phyloP scores from a whole-genome alignment of 768 basidiomycete genomes.

The Lyophyllum semitale region DNA sequence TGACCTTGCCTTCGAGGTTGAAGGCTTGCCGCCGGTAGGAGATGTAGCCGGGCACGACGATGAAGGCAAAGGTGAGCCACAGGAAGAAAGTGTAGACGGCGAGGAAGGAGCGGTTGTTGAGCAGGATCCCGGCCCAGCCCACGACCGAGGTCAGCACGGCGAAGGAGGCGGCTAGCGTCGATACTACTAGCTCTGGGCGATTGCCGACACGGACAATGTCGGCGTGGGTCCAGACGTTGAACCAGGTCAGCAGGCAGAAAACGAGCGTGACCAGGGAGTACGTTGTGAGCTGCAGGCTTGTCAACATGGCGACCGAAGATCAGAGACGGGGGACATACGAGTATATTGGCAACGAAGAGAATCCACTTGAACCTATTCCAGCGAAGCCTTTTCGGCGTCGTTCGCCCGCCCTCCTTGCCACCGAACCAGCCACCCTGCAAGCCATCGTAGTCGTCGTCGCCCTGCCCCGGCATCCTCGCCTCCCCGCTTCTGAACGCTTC shows the following conservation, averaged over 20 bases:
- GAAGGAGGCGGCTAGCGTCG: constrained; percentile 63
- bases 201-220: constrained; percentile 74
- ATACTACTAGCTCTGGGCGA: constrained; percentile 63
- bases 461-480: constrained; percentile 39
- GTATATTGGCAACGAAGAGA: constrained; percentile 63
- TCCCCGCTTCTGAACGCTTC: constrained; percentile 52
- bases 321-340: constrained; percentile 29
- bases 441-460: constrained; percentile 48
- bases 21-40: constrained; percentile 64
- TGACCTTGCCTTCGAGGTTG: constrained; percentile 77
- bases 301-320: not conserved
- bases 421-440: constrained; percentile 21
- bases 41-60: constrained; percentile 78
- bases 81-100: constrained; percentile 75
- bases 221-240: constrained; percentile 68
- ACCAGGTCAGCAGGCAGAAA: constrained; percentile 73
- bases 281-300: constrained; percentile 40
- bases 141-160: constrained; percentile 68
- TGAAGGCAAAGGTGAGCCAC: constrained; percentile 74
- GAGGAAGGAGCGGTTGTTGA: constrained; percentile 86
- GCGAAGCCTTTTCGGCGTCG: constrained; percentile 37
- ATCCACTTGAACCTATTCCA: constrained; percentile 91
- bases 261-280: constrained; percentile 66
- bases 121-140: constrained; percentile 81
- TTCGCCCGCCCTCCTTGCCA: constrained; percentile 34